Base-by-base conservation (phyloP, 441 rosid species). In the Corymbia calophylla region DNA sequence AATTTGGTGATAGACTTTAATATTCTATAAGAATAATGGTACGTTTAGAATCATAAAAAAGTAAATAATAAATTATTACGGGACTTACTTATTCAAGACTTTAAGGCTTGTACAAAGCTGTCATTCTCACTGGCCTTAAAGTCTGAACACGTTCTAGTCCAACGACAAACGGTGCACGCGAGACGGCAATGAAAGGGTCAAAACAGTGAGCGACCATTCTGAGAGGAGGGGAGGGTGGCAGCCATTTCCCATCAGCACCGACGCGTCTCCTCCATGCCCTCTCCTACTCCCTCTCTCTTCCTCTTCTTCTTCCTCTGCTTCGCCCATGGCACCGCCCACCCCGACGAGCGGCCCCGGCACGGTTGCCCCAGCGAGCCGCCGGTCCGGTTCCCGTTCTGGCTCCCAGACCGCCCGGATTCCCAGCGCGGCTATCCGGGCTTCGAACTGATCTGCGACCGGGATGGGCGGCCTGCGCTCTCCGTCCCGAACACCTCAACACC, bases 371-470 rank as follows among this genome's bases (percentile, higher is more conserved):
- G 15, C 29, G 91, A 90, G 16, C 88, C 89, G 15, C 15, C 3
- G 62, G 54, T 94, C 88, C 81, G 47, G 47, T 93, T 94, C 31
- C 93, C 95, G 2, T 91, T 94, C 86, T 47, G 90, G 54, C 90
- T 93, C 53, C 77, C 49, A 89, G 85, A 55, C 23, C 25, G 21
- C 64, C 92, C 90, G n/a, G 87, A 88, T 35, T 68, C 73, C 17
- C 87, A 39, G 23, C 88, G 89, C 88, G 91, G 91, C 86, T 91
- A 70, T 19, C 29, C 58, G 23, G 88, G 77, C 51, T 93, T 91
- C 70, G 90, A 88, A 35, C 90, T 94, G 18, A 90, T 89, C 56
- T 94, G 94, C 90, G 60, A 91, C 2, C 84, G 82, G 49, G 51
- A n/a, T 12, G 73, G 87, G 16, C 70, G 58, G 5, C 91, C 92